A percentile compares a stretch with the other conserved stretches of the same genome.
phyloP scores from a whole-genome alignment of 2,329 filamentous ascomycete genomes.

The Karstenula rhodostoma region DNA sequence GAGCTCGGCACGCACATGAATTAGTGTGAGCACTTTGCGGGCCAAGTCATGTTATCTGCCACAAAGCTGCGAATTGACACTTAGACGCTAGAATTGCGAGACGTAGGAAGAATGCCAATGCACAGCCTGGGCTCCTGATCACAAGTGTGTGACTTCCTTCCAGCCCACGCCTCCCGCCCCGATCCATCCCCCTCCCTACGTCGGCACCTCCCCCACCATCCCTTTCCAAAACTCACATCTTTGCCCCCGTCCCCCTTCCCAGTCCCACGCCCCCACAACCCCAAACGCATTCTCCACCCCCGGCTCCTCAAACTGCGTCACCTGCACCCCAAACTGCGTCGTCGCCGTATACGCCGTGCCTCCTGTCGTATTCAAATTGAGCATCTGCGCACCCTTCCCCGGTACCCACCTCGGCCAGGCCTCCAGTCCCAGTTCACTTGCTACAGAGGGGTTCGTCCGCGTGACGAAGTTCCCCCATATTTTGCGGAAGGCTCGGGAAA shows the following conservation, averaged over 20 bases:
- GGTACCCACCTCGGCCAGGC: not conserved
- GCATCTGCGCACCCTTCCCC: conserved; percentile 9
- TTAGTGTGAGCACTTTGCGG: too few species aligned
- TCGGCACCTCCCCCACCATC: conserved; percentile 9
- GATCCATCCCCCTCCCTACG: not conserved
- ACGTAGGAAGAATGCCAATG: too few species aligned
- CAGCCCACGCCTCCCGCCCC: too few species aligned
- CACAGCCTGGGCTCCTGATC: too few species aligned
- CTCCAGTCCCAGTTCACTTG: not conserved
- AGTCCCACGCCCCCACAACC: conserved; percentile 21
- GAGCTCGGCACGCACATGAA: too few species aligned
- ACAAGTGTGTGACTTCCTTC: too few species aligned
- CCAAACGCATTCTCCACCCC: conserved; percentile 19
- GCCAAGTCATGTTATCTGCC: not conserved
- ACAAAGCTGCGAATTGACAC: too few species aligned
- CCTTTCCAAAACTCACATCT: conserved; percentile 24
- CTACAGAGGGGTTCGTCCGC: conserved; percentile 16
- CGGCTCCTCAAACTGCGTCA: conserved; percentile 18
- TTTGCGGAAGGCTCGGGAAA: conserved; percentile 18
- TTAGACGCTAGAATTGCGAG: too few species aligned
- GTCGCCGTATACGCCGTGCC: conserved; percentile 20
- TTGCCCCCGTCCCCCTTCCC: conserved; percentile 22
- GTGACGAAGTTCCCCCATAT: conserved; percentile 29
- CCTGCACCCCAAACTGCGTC: conserved; percentile 13
- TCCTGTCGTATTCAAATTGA: conserved; percentile 29